Base-by-base conservation (phyloP, 2,329 filamentous ascomycete species). In the Dendrostoma leiphaemia region DNA sequence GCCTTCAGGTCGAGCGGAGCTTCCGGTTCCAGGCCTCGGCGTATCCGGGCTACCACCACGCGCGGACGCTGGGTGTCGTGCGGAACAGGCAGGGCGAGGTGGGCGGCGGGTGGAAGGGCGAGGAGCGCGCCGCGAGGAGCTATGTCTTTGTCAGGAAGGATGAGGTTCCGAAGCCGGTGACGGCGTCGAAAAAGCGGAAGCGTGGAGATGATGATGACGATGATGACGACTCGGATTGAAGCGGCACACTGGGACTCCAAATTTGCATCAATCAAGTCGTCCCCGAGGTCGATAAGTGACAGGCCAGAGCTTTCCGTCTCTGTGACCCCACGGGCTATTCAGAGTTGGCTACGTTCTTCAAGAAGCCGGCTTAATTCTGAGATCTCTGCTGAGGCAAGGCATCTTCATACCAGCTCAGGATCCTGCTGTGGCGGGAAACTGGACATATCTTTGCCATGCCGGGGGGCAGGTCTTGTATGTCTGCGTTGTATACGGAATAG, bases 21-120 rank as follows among this genome's bases (percentile, higher is more conserved):
- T 92, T 89, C 66, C 74, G 72, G 54, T 94, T 94, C 65, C 78
- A 83, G 59, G 78, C 83, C 5, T 72, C 64, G 15, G 82, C 79
- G 23, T 94, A 93, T 67, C 88, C 86, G 1, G 86, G 86, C 0
- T 94, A 94, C 67, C 76, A 70, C 57, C 89, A 93, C 71, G 85
- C 87, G 15, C 69, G 89, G 56, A 93, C 89, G 4, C 68, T 91
- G 55, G 89, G 89, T 1, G 84, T 83, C 3, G 77, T 87, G 35
- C 74, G 69, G 62, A 79, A 72, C 44, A 74, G 72, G 48, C 69
- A 70, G 49, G 73, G 67, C 17, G 73, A 78, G 53, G 65, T 66
- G 2, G 73, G 75, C 54, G 69, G 70, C 15, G 71, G 71, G 3
- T 81, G 78, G 79, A 79, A 72, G 63, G 79, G 78, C 6, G 79